Evolutionary conservation across 345 rosid genomes (phyloP), one percentile per base, ranked within the genome.

Genomic region (Eucalyptus pumila): DNA sequence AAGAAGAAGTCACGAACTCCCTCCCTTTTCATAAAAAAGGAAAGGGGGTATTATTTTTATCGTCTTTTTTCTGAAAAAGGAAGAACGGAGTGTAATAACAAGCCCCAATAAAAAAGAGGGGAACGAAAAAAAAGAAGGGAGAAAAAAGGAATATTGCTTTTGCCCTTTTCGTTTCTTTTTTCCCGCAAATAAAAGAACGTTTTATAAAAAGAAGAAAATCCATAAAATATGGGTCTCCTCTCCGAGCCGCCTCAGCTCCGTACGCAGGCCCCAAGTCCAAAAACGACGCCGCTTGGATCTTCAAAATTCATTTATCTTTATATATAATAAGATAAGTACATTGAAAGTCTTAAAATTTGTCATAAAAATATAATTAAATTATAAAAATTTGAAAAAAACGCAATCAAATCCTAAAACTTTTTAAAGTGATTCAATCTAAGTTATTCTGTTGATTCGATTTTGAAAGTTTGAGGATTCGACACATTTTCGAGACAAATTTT

Each of bases 381-480:
- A 1, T 14, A 49, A 49, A 49, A 49, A 1, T 14, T 49, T 49
- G 1, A 14, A 49, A 49, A 49, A 49, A 48, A 4, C 13, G 1
- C 0, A 48, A 48, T 48, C 4, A 48, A 48, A 2, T 12, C 2
- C 2, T 5, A 2, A 49, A 49, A 49, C 2, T 49, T 49, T 5
- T 49, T 2, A 49, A 49, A 49, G 1, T 49, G 1, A 1, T 14
- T 49, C 2, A 48, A 49, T 48, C 1, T 13, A 48, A 13, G 2
- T 47, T 4, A 1, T 48, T 48, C 5, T 13, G 5, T 48, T 13
- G 6, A 14, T 2, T 13, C 3, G 2, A 1, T 49, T 49, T 49
- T 49, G 0, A 5, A 49, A 2, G 1, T 49, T 49, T 49, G 14
- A 49, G 1, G 2, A 48, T 0, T 48, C 3, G 3, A 8, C 8